Evolutionary conservation across 495 filamentous ascomycete species (phyloP), one percentile per base, ranked within the genome.

Genomic region (Trypethelium eluteriae): DNA sequence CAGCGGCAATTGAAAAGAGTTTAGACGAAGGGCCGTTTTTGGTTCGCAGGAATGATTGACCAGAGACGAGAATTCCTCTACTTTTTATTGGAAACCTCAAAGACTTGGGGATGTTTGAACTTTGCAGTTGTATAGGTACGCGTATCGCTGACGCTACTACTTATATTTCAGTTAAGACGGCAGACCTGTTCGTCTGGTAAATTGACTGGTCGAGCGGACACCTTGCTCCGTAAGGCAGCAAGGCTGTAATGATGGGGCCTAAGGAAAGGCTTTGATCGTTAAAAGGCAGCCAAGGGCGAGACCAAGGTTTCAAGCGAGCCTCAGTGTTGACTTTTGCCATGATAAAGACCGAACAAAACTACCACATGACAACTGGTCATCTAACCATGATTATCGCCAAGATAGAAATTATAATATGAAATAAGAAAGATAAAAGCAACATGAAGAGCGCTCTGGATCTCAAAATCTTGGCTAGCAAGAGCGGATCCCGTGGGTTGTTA

Each of bases 161-260:
- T 44, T 44, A 44, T 44, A 44, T 44, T 14, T 1, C 41, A 44
- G 14, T 14, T 7, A 44, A 44, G 49, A 53, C 2, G 49, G 49
- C n/a, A 53, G 18, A 53, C 9, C n/a, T n/a, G 5, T 25, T 0
- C 49, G 49, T 25, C 49, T 53, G 16, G 18, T 9, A 5, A 9
- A n/a, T 53, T n/a, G 18, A 53, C 0, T 25, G 18, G 16, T 53
- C 14, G 14, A 44, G 14, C 41, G 41, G 7, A 0, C 14, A 14
- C 5, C n/a, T 14, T 53, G n/a, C 12, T n/a, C 18, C 2, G 18
- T n/a, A 53, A 53, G 49, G 49, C 49, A 14, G 18, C 49, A 53
- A 53, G 49, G 49, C 49, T 53, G 49, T 53, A 53, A 53, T 53
- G 49, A 53, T 53, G 16, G 49, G 11, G 49, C 49, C 1, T 53